Evolutionary conservation across 78 protist species (phyloP), one percentile per base, ranked within the genome.

Genomic region (Ministeria vibrans): DNA sequence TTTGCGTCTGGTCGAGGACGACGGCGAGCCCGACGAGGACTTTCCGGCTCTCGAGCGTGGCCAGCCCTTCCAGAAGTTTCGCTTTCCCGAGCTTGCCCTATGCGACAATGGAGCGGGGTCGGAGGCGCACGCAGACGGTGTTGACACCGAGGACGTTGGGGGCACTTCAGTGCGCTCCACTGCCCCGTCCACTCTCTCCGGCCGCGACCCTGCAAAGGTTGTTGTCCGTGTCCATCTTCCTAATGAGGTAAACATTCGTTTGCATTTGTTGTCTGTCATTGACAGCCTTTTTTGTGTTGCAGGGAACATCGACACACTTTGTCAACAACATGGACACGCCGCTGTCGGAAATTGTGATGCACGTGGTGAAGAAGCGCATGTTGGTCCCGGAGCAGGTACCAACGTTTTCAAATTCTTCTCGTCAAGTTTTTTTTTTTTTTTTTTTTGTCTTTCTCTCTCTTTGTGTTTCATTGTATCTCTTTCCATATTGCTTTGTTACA

Each of bases 1-100:
- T 30, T n/a, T 70, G 41, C 76, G 76, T 32, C 38, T 70, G 76
- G 45, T 39, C 25, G 76, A 70, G 23, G 76, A 70, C 53, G 76
- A 70, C 76, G 76, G 76, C 7, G 3, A 23, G 51, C 76, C 76
- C 61, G 76, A 70, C 51, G 43, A 42, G 76, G 76, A 70, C 32
- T 70, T 70, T 28, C 76, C 76, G 38, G 61, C 76, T 34, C 53
- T 70, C 41, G 76, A 70, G 13, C 53, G 53, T 51, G 43, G 43
- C 55, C 76, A 70, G 53, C 76, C 76, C 41, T 42, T 70, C 36
- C 53, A 39, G 23, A 70, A 70, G 53, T 70, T 70, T 42, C 55
- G 76, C 27, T 70, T 70, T 44, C 42, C 15, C 51, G 55, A 44
- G 36, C 51, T 70, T 5, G 76, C 76, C 27, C 28, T 70, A 27